These are phyloP conservation scores for Coriolopsis trogii DNA, from an alignment of 1,284 basidiomycete genomes.

Conservation along the genomic window DNA sequence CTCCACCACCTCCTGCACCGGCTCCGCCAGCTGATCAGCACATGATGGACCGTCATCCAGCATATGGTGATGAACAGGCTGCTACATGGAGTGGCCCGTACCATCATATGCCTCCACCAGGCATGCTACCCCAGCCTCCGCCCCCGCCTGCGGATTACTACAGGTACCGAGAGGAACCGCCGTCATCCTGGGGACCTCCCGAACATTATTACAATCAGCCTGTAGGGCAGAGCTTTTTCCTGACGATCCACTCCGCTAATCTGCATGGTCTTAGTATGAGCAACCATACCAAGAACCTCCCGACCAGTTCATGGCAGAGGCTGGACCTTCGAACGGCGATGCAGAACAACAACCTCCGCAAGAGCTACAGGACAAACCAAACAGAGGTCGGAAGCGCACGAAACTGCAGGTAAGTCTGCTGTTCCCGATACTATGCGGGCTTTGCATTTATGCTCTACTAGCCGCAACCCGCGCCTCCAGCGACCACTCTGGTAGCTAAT, in stretches of 20 bases:
- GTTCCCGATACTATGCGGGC: background rate
- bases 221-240: conserved; percentile 27
- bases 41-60: conserved; percentile 50
- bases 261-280: conserved; percentile 38
- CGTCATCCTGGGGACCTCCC: conserved; percentile 43
- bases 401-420: conserved; percentile 51
- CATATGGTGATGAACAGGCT: conserved; percentile 47
- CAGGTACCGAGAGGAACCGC: conserved; percentile 57
- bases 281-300: conserved; percentile 44
- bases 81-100: conserved; percentile 46
- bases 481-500: conserved; percentile 64
- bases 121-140: conserved; percentile 47
- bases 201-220: conserved; percentile 61
- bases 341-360: conserved; percentile 35
- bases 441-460: conserved; percentile 19
- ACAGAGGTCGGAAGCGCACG: conserved; percentile 64
- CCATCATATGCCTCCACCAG: conserved; percentile 48
- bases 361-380: conserved; percentile 38
- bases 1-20: conserved; percentile 19
- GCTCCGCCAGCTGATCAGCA: conserved; percentile 33
- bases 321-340: conserved; percentile 45
- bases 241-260: background rate
- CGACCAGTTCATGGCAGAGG: conserved; percentile 51
- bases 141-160: conserved; percentile 51
- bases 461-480: conserved; percentile 63